Percentiles rank a stretch among this genome's conserved stretches.
Evolutionary conservation across 768 basidiomycete species (phyloP).

Genomic region (Podaxis sp.): DNA sequence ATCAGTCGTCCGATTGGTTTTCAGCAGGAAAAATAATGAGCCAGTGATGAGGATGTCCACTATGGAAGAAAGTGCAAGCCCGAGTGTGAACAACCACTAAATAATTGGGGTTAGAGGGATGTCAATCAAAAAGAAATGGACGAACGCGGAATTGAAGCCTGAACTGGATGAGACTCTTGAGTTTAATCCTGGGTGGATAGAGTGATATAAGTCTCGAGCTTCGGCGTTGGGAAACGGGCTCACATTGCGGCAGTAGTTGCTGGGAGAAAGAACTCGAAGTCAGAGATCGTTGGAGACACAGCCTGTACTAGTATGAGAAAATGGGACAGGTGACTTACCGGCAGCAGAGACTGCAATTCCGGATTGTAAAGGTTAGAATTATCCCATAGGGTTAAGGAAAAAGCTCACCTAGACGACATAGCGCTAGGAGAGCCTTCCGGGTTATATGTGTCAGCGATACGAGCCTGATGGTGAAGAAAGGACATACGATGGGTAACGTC

Average conservation of each 20-base stretch:
- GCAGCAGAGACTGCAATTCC: slow-evolving; percentile 25
- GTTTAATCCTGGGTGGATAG: slow-evolving; percentile 6
- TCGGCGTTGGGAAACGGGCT: background rate
- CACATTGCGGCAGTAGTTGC: slow-evolving; percentile 31
- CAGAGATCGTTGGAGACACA: background rate
- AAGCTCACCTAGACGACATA: slow-evolving; percentile 26
- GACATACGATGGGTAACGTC: slow-evolving; percentile 28
- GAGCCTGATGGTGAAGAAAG: background rate
- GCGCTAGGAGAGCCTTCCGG: slow-evolving; percentile 23
- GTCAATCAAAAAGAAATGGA: background rate
- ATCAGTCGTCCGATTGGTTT: slow-evolving; percentile 33
- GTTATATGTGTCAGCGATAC: background rate
- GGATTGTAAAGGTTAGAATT: background rate
- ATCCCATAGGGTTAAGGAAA: background rate
- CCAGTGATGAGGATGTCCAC: slow-evolving; percentile 50
- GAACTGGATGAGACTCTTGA: background rate
- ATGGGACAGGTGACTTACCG: slow-evolving; percentile 20
- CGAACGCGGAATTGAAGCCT: slow-evolving; percentile 25
- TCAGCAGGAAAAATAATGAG: slow-evolving; percentile 42
- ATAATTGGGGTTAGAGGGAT: background rate
- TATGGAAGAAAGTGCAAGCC: slow-evolving; percentile 45
- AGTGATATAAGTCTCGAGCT: background rate
- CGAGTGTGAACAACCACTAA: slow-evolving; percentile 56
- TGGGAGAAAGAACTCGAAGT: slow-evolving; percentile 1
- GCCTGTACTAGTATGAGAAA: background rate